These are phyloP conservation scores for Fusarium sp. DNA, from an alignment of 2,329 filamentous ascomycete genomes.

Conservation along the genomic window DNA sequence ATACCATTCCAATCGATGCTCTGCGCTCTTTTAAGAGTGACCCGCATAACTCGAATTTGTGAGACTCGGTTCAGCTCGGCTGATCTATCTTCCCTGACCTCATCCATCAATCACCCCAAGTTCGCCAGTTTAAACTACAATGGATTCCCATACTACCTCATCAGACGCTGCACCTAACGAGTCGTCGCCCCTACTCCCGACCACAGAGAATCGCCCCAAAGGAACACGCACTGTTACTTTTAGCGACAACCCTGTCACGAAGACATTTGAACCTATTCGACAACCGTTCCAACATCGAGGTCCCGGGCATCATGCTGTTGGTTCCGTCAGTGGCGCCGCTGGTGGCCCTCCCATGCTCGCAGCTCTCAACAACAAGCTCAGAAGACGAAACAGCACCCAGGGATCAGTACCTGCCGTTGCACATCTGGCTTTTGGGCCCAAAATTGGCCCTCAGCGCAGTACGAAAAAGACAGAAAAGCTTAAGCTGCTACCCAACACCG, in stretches of 20 bases:
- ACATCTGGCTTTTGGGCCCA: slow-evolving; percentile 62
- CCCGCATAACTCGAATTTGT: slow-evolving; percentile 11
- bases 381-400: slow-evolving; percentile 84
- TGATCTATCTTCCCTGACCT: slow-evolving; percentile 6
- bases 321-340: slow-evolving; percentile 52
- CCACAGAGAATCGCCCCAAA: slow-evolving; percentile 56
- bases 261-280: slow-evolving; percentile 67
- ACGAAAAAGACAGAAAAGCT: slow-evolving; percentile 97
- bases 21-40: slow-evolving; percentile 9
- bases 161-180: slow-evolving; percentile 47
- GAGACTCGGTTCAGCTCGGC: slow-evolving; percentile 9
- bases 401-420: slow-evolving; percentile 62
- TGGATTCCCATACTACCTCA: slow-evolving; percentile 47
- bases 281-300: slow-evolving; percentile 44
- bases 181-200: slow-evolving; percentile 54
- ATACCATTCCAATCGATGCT: not conserved
- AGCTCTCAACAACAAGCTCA: slow-evolving; percentile 87
- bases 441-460: slow-evolving; percentile 94
- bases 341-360: slow-evolving; percentile 74
- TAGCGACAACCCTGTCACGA: slow-evolving; percentile 76
- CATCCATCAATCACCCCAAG: slow-evolving; percentile 10
- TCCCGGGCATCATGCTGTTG: slow-evolving; percentile 50
- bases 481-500: slow-evolving; percentile 94
- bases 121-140: slow-evolving; percentile 31
- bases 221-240: slow-evolving; percentile 79